Percentiles rank a stretch among this genome's conserved stretches.
Evolutionary conservation across 768 basidiomycete species (phyloP).

Genomic region (Suillus subluteus): DNA sequence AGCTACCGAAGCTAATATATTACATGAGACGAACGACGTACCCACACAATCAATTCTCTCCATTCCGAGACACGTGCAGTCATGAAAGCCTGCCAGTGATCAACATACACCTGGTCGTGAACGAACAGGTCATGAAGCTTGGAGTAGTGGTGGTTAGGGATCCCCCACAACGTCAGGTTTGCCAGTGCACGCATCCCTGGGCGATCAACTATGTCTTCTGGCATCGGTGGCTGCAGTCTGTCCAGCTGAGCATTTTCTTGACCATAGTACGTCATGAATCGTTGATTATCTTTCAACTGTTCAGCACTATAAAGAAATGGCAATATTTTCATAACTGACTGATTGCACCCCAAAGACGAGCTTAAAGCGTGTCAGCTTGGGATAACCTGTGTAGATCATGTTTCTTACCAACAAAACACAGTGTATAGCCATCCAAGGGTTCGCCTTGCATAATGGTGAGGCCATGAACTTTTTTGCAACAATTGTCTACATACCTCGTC

Average conservation of each 20-base stretch:
- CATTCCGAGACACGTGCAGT: conserved; percentile 45
- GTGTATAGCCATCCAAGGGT: conserved; percentile 39
- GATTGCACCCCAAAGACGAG: conserved; percentile 48
- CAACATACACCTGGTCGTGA: conserved; percentile 52
- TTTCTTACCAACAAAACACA: conserved; percentile 40
- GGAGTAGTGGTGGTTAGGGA: conserved; percentile 42
- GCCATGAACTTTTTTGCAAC: background rate
- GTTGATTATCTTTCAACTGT: conserved; percentile 42
- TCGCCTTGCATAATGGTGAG: conserved; percentile 25
- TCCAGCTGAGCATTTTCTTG: conserved; percentile 52
- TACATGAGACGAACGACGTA: conserved; percentile 24
- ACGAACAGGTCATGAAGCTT: conserved; percentile 49
- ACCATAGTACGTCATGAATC: conserved; percentile 55
- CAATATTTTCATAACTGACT: conserved; percentile 32
- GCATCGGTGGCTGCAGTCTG: conserved; percentile 48
- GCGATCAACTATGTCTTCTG: conserved; percentile 36
- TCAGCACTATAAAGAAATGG: conserved; percentile 7
- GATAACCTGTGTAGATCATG: background rate
- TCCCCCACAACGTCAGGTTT: conserved; percentile 44
- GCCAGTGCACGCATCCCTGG: conserved; percentile 34
- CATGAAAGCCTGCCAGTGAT: conserved; percentile 53
- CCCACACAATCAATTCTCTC: conserved; percentile 40
- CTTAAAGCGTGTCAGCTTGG: conserved; percentile 22
- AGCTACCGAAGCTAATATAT: background rate
- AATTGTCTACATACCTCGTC: conserved; percentile 36